Evolutionary conservation across 2,329 filamentous ascomycete genomes (phyloP).

Genomic region (Neurospora crassa): DNA sequence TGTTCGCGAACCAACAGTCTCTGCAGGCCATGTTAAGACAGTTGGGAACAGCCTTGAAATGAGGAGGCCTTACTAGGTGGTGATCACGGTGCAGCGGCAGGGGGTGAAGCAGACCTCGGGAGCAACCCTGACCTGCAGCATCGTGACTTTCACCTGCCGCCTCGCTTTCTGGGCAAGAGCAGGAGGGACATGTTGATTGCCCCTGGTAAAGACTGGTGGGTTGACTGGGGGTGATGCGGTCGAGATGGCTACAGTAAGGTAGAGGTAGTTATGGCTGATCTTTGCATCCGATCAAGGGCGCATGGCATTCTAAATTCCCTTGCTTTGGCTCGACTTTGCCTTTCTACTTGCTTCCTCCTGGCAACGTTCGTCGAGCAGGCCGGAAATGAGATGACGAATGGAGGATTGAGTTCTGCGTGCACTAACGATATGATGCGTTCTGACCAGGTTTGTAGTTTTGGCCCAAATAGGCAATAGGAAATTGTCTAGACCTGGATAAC

Average conservation of each 20-base stretch:
- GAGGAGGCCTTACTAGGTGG: neutral
- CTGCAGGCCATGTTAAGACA: neutral
- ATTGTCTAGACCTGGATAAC: too few relatives aligned
- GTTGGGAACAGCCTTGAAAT: neutral
- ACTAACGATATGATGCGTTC: too few relatives aligned
- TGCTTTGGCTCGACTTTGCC: neutral
- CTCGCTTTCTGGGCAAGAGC: neutral
- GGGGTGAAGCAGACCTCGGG: neutral
- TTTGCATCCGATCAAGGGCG: neutral
- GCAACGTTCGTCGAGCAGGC: too few relatives aligned
- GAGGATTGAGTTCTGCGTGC: too few relatives aligned
- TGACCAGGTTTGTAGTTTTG: too few relatives aligned
- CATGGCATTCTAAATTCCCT: neutral
- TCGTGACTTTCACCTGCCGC: neutral
- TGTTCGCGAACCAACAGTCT: neutral
- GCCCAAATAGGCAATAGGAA: too few relatives aligned
- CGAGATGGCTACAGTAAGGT: neutral
- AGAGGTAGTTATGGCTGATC: neutral
- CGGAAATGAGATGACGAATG: too few relatives aligned
- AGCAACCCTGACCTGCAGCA: neutral
- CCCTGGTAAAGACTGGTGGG: neutral
- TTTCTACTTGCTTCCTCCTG: neutral
- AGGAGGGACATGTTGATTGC: neutral
- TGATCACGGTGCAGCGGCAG: neutral
- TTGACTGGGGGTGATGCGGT: neutral